Percentiles rank a stretch among this genome's conserved stretches.
These are phyloP conservation scores for Aureobasidium sp. DNA, from an alignment of 2,329 filamentous ascomycete genomes.

Conservation along the genomic window DNA sequence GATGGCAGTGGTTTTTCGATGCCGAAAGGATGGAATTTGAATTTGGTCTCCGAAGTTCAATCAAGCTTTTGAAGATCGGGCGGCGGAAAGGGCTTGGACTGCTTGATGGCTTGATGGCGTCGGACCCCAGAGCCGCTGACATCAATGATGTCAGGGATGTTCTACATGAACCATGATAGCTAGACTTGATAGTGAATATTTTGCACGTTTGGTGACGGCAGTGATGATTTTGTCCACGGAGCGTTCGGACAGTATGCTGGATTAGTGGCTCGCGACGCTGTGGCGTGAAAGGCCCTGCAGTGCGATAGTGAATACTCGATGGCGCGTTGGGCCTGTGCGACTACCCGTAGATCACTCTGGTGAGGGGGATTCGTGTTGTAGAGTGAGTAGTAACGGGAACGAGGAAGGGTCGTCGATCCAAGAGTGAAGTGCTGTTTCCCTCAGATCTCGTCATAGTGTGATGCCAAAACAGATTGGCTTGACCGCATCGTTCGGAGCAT, in stretches of 20 bases:
- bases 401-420: not conserved
- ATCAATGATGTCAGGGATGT: not conserved
- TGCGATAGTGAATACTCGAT: not conserved
- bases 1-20: not conserved
- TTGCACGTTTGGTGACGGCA: not conserved
- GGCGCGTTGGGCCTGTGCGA: conserved; percentile 2
- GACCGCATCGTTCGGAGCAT: not conserved
- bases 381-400: not conserved
- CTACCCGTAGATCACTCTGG: not conserved
- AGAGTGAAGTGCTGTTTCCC: not conserved
- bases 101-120: conserved; percentile 1
- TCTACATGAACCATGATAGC: not conserved
- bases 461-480: not conserved
- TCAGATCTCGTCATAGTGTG: not conserved
- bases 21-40: not conserved
- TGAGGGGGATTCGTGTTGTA: not conserved
- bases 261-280: not conserved
- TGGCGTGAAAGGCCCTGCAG: not conserved
- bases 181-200: not conserved
- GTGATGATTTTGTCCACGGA: not conserved
- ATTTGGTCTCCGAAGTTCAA: not conserved
- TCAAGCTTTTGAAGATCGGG: conserved; percentile 3
- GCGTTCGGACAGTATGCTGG: not conserved
- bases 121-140: not conserved
- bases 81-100: conserved; percentile 5